A percentile compares a stretch with the other conserved stretches of the same genome.
These are phyloP conservation scores for Gentiana dahurica DNA, from an alignment of 257 asterid species.

Conservation along the genomic window DNA sequence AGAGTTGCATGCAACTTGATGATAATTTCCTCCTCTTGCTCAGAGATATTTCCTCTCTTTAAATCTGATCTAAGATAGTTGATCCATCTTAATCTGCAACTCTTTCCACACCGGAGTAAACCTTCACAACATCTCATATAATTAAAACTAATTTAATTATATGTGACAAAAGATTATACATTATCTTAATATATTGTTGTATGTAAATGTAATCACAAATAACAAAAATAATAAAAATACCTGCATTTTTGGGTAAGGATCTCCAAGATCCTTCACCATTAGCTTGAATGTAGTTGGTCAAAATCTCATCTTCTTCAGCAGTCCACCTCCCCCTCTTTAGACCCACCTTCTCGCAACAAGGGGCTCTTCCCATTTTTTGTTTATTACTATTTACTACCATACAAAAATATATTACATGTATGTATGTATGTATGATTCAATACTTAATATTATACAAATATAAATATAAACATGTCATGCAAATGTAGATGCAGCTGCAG, in stretches of 20 bases:
- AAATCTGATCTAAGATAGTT: conserved; percentile 74
- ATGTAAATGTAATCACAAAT: too few species aligned
- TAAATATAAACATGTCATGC: background rate
- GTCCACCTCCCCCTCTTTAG: conserved; percentile 83
- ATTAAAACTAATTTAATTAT: background rate
- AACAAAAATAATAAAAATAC: conserved; percentile 16
- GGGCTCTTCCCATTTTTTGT: conserved; percentile 73
- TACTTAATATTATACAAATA: too few species aligned
- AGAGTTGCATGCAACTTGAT: conserved; percentile 57
- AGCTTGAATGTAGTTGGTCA: conserved; percentile 42
- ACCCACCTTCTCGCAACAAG: conserved; percentile 89
- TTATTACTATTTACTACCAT: too few species aligned
- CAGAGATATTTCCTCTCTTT: conserved; percentile 74
- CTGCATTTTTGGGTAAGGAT: conserved; percentile 84
- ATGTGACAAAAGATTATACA: background rate
- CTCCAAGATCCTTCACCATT: conserved; percentile 93
- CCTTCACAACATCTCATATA: conserved; percentile 23
- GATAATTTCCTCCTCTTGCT: conserved; percentile 51
- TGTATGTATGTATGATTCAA: too few species aligned
- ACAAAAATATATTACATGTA: too few species aligned
- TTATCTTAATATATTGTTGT: too few species aligned
- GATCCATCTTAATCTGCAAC: conserved; percentile 84
- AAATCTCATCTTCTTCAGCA: conserved; percentile 62
- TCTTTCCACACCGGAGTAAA: conserved; percentile 74
- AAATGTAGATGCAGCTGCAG: background rate